Evolutionary conservation across 139 green algal species (phyloP).

Genomic region (Chlamydomonas schloesseri): DNA sequence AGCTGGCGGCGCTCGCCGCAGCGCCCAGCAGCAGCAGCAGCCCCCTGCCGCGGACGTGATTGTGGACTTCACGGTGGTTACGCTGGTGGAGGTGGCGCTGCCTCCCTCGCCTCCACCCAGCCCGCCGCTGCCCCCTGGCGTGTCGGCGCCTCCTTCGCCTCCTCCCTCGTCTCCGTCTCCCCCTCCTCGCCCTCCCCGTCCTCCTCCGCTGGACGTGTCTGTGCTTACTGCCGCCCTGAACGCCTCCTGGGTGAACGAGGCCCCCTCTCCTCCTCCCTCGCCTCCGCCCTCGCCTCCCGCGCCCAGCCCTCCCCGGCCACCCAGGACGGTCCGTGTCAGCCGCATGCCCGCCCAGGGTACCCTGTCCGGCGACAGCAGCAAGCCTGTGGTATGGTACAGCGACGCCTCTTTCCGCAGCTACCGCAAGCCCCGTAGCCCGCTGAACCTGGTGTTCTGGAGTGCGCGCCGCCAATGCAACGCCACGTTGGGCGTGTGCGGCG

Average conservation of each 20-base stretch:
- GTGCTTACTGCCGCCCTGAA: background rate
- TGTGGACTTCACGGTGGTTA: constrained; percentile 14
- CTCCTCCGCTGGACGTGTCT: background rate
- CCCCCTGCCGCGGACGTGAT: background rate
- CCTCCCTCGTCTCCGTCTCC: background rate
- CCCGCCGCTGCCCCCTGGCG: constrained; percentile 6
- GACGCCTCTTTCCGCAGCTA: background rate
- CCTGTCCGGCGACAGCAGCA: background rate
- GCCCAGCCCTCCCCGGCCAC: background rate
- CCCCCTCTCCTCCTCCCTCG: background rate
- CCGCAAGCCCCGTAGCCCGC: background rate
- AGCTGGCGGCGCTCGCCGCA: background rate
- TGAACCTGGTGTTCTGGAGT: constrained; percentile 26
- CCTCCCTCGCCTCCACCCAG: constrained; percentile 17
- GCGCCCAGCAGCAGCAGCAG: background rate
- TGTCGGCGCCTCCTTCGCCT: background rate
- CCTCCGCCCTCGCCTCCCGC: background rate
- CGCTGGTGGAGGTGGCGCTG: background rate
- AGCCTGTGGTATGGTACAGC: constrained; percentile 23
- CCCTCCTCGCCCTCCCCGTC: background rate
- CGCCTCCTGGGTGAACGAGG: background rate
- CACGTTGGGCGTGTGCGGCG: background rate
- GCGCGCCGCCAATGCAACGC: background rate
- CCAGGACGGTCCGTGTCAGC: background rate
- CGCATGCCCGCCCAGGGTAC: background rate